Evolutionary conservation across 2,329 filamentous ascomycete genomes (phyloP).

Genomic region (Hypoxylon sp.): DNA sequence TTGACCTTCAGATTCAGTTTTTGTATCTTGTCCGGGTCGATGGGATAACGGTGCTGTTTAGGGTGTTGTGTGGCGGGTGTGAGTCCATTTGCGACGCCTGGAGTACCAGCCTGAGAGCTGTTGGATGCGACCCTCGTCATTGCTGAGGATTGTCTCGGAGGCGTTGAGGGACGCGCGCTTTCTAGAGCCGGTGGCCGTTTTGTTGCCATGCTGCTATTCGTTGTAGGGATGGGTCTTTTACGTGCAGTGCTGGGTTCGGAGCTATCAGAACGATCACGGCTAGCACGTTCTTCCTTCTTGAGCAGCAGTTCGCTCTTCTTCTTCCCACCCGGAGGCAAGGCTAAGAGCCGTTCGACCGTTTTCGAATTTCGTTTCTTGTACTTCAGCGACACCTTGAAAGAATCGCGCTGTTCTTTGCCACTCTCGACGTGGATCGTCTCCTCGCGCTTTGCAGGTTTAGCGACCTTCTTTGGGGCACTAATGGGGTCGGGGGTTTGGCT

Average conservation of each 20-base stretch:
- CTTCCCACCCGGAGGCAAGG: conserved; percentile 50
- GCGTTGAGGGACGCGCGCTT: conserved; percentile 57
- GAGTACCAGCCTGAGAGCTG: conserved; percentile 62
- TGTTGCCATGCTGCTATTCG: conserved; percentile 48
- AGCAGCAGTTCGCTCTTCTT: conserved; percentile 49
- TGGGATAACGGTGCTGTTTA: conserved; percentile 49
- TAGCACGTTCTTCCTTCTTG: conserved; percentile 47
- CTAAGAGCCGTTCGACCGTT: conserved; percentile 57
- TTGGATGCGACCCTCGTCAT: conserved; percentile 64
- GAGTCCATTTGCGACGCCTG: conserved; percentile 54
- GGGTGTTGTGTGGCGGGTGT: conserved; percentile 51
- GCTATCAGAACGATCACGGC: conserved; percentile 51
- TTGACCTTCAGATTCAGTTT: conserved; percentile 50
- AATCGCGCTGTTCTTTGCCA: conserved; percentile 43
- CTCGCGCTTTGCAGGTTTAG: conserved; percentile 46
- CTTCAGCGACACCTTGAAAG: conserved; percentile 56
- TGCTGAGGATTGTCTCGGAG: conserved; percentile 57
- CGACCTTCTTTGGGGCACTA: conserved; percentile 49
- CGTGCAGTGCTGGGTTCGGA: conserved; percentile 55
- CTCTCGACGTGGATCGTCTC: conserved; percentile 44
- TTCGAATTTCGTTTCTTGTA: conserved; percentile 58
- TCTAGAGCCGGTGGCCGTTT: conserved; percentile 58
- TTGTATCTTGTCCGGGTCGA: conserved; percentile 43
- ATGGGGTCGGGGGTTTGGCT: conserved; percentile 47
- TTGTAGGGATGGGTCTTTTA: conserved; percentile 57